Percentiles rank a stretch among this genome's conserved stretches.
Conservation (phyloP, 139 green algal genomes). For the Haematococcus sp. region DNA sequence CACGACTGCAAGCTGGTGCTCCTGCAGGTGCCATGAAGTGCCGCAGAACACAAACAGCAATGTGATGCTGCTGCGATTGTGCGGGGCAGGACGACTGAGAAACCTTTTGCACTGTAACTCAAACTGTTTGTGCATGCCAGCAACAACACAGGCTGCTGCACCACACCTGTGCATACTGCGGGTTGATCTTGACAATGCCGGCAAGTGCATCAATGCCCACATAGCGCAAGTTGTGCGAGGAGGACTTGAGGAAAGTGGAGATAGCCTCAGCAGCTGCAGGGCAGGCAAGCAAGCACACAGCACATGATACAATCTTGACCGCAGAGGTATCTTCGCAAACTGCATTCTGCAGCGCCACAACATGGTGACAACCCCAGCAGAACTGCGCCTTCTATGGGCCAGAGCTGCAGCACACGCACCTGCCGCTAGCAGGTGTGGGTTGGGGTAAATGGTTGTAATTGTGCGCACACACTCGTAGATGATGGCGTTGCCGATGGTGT, state of each 20-base stretch:
- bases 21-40: too few relatives aligned
- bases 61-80: too few relatives aligned
- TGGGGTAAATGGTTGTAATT: slow-evolving; percentile 88
- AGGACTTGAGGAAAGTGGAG: slow-evolving; percentile 71
- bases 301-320: too few relatives aligned
- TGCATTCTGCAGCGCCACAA: too few relatives aligned
- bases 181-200: slow-evolving; percentile 70
- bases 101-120: too few relatives aligned
- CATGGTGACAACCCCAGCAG: too few relatives aligned
- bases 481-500: slow-evolving; percentile 86
- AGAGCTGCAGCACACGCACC: slow-evolving; percentile 25
- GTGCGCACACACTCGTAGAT: slow-evolving; percentile 90
- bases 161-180: slow-evolving; percentile 25
- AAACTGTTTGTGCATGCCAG: too few relatives aligned
- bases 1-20: slow-evolving; percentile 89
- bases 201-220: slow-evolving; percentile 83
- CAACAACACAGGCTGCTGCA: too few relatives aligned
- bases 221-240: slow-evolving; percentile 87
- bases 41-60: too few relatives aligned
- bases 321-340: too few relatives aligned
- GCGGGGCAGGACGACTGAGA: not conserved
- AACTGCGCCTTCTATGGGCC: too few relatives aligned
- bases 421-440: slow-evolving; percentile 73
- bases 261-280: slow-evolving; percentile 69
- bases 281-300: too few relatives aligned